phyloP scores from a whole-genome alignment of 169 alveolate species.

The Cryptosporidium meleagridis region DNA sequence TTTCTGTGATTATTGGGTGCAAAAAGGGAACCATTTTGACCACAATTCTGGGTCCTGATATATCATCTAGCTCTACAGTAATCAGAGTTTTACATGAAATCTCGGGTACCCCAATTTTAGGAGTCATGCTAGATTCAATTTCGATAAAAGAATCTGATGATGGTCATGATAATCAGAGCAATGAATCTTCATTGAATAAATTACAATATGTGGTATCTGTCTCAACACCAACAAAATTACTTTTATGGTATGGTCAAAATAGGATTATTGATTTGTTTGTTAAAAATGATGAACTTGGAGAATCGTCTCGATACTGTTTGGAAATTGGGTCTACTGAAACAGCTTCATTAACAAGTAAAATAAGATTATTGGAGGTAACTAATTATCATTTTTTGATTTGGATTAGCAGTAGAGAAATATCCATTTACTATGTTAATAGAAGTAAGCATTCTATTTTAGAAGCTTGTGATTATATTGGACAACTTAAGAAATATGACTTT shows the following conservation, averaged over 20 bases:
- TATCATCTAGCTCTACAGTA: constrained; percentile 56
- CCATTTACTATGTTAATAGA: constrained; percentile 12
- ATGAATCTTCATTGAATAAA: neutral
- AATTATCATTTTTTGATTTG: constrained; percentile 24
- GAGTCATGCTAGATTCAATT: constrained; percentile 31
- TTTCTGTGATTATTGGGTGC: constrained; percentile 61
- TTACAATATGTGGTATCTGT: constrained; percentile 26
- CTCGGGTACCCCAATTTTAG: constrained; percentile 29
- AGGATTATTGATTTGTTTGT: constrained; percentile 53
- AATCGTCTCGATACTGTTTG: constrained; percentile 1
- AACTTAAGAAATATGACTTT: constrained; percentile 19
- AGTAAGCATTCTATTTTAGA: neutral
- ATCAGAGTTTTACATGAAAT: constrained; percentile 40
- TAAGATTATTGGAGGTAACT: constrained; percentile 44
- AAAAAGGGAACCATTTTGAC: constrained; percentile 48
- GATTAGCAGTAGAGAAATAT: constrained; percentile 13
- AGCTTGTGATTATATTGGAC: neutral
- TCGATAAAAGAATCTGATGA: neutral
- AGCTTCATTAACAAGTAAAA: constrained; percentile 21
- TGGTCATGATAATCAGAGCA: neutral
- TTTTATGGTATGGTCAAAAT: constrained; percentile 63
- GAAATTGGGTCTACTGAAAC: constrained; percentile 4
- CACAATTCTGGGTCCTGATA: constrained; percentile 69
- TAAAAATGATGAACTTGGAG: constrained; percentile 27
- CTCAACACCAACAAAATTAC: constrained; percentile 44